Evolutionary conservation across 192 early-diverging fungal genomes (phyloP), one percentile per base, ranked within the genome.

Genomic region (Phlyctochytrium arcticum): DNA sequence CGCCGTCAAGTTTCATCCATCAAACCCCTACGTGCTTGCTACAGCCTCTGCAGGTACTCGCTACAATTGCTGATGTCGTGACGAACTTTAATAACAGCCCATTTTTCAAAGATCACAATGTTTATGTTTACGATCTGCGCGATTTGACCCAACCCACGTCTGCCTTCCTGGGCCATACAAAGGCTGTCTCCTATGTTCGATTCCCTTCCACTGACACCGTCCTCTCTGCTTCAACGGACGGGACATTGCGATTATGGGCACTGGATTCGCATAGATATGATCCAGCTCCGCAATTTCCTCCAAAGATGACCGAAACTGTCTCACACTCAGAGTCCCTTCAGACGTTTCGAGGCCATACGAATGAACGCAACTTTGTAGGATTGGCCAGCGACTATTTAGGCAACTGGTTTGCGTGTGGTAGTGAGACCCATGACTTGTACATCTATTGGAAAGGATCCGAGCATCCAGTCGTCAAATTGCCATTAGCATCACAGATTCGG

Each of bases 351-450:
- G 95, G 95, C 5, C 96, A 98, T 68, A 48, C 75, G 7, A 98
- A 98, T 64, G 92, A 95, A 65, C 93, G 92, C 77, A 96, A 96
- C 77, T 98, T 98, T 92, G 96, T 96, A 5, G 96, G 96, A 2
- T 76, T 98, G 58, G 88, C 86, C 26, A 80, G 88, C 5, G 87
- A 87, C 50, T 70, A 57, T 8, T 78, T 78, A 12, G 69, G 73
- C 0, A 91, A 96, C 48, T 93, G 91, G 84, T 91, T 98, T 62
- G 77, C 91, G 0, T 95, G 92, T 67, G 96, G 96, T 26, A 93
- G 90, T 68, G 96, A 98, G 74, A 92, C 88, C 48, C 95, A 98
- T 74, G 84, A 86, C 3, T 83, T 94, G 15, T 94, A 89, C 64
- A 84, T 88, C 0, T 98, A 98, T 65, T 88, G 91, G 76, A 82